Evolutionary conservation across 768 basidiomycete genomes (phyloP).

Genomic region (Hygrocybe coccinea): DNA sequence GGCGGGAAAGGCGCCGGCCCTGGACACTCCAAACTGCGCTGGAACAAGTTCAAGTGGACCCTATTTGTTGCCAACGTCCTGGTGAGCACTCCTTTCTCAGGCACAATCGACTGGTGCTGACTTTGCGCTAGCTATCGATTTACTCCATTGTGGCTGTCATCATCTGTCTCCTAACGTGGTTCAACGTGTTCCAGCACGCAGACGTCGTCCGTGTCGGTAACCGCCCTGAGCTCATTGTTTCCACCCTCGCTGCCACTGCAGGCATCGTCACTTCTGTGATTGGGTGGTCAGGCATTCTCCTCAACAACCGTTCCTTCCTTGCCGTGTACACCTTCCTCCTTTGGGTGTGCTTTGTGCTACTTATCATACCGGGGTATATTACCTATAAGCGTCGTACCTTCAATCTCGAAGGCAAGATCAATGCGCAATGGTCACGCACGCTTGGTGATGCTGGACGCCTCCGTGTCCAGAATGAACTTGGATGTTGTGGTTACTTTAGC

Average conservation of each 20-base stretch:
- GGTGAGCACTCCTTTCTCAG: constrained; percentile 22
- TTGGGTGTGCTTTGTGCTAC: constrained; percentile 68
- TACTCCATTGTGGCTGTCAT: constrained; percentile 62
- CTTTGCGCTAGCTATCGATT: constrained; percentile 38
- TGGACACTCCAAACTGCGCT: constrained; percentile 45
- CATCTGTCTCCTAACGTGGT: constrained; percentile 69
- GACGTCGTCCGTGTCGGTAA: constrained; percentile 73
- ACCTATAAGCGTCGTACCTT: constrained; percentile 70
- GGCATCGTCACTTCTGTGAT: constrained; percentile 62
- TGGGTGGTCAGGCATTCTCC: constrained; percentile 75
- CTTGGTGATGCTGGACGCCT: constrained; percentile 59
- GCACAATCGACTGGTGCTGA: background rate
- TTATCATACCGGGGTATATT: constrained; percentile 72
- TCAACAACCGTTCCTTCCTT: constrained; percentile 81
- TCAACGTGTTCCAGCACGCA: constrained; percentile 63
- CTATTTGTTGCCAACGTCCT: constrained; percentile 62
- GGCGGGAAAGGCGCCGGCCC: constrained; percentile 36
- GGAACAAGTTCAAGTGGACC: constrained; percentile 85
- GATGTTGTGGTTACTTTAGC: constrained; percentile 78
- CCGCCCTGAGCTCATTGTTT: constrained; percentile 59
- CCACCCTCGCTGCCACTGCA: constrained; percentile 58
- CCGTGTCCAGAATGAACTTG: constrained; percentile 65
- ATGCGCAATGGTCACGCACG: constrained; percentile 65
- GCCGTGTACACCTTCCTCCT: constrained; percentile 72
- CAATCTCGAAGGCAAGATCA: constrained; percentile 80